A percentile compares a stretch with the other conserved stretches of the same genome.
Conservation (phyloP, 2,329 filamentous ascomycete species). For the Fusarium nematophilum region DNA sequence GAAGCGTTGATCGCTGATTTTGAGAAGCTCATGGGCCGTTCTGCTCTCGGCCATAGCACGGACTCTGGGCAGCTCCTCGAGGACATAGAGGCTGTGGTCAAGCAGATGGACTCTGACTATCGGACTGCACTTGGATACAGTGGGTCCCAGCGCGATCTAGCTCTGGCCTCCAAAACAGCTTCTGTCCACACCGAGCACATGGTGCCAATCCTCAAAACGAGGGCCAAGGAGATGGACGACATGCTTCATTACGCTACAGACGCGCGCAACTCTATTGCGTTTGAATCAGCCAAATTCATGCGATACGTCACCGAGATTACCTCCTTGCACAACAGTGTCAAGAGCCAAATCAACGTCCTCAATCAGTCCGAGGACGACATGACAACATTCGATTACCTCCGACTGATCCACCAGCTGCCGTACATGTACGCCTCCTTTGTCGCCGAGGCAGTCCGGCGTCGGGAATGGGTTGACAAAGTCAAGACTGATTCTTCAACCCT, state of each 20-base stretch:
- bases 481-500: slow-evolving; percentile 86
- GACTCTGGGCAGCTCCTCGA: slow-evolving; percentile 78
- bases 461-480: slow-evolving; percentile 93
- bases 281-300: slow-evolving; percentile 79
- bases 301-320: slow-evolving; percentile 85
- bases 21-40: slow-evolving; percentile 67
- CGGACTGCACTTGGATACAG: slow-evolving; percentile 78
- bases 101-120: slow-evolving; percentile 88
- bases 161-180: slow-evolving; percentile 72
- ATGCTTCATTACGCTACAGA: slow-evolving; percentile 70
- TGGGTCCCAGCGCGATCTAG: slow-evolving; percentile 69
- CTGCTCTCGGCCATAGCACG: slow-evolving; percentile 65
- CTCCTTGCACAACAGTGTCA: slow-evolving; percentile 76
- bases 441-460: slow-evolving; percentile 84
- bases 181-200: slow-evolving; percentile 72
- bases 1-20: slow-evolving; percentile 72
- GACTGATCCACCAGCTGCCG: slow-evolving; percentile 84
- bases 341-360: slow-evolving; percentile 76
- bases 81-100: slow-evolving; percentile 87
- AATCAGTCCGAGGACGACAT: slow-evolving; percentile 80
- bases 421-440: slow-evolving; percentile 91
- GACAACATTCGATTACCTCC: slow-evolving; percentile 83
- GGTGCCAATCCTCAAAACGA: slow-evolving; percentile 67
- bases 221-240: slow-evolving; percentile 70
- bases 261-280: slow-evolving; percentile 74